phyloP scores from a whole-genome alignment of 2,329 filamentous ascomycete genomes.

The Neonectria faginata region DNA sequence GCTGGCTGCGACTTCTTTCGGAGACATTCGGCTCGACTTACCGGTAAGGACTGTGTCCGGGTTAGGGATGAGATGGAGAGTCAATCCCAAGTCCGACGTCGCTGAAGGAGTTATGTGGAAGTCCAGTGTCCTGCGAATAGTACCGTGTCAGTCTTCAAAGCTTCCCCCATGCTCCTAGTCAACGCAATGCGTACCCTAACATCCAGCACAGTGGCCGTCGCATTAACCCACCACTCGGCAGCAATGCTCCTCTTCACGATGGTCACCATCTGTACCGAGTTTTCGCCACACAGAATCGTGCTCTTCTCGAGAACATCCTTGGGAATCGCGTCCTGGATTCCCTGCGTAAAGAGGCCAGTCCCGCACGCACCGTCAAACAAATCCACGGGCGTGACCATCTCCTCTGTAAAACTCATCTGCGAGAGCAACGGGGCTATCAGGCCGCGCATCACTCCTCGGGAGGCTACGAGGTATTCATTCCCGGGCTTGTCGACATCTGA shows the following conservation, averaged over 20 bases:
- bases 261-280: constrained; percentile 56
- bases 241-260: constrained; percentile 53
- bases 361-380: constrained; percentile 68
- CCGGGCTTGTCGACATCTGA: constrained; percentile 24
- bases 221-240: constrained; percentile 59
- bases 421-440: constrained; percentile 38
- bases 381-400: constrained; percentile 46
- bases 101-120: constrained; percentile 54
- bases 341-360: constrained; percentile 60
- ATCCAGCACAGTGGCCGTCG: constrained; percentile 53
- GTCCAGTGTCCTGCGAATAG: constrained; percentile 51
- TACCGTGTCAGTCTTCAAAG: constrained; percentile 5
- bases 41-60: constrained; percentile 50
- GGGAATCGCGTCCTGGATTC: constrained; percentile 56
- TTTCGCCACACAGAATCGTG: constrained; percentile 63
- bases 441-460: constrained; percentile 32
- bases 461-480: constrained; percentile 14
- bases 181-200: too few species aligned
- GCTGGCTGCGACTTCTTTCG: accelerated
- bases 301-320: constrained; percentile 55
- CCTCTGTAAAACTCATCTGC: constrained; percentile 43
- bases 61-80: constrained; percentile 59
- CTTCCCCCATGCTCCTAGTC: too few species aligned
- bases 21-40: constrained; percentile 21
- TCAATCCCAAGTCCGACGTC: constrained; percentile 62